Base-by-base conservation (phyloP, 2,329 filamentous ascomycete genomes). In the Cordyceps farinosa region DNA sequence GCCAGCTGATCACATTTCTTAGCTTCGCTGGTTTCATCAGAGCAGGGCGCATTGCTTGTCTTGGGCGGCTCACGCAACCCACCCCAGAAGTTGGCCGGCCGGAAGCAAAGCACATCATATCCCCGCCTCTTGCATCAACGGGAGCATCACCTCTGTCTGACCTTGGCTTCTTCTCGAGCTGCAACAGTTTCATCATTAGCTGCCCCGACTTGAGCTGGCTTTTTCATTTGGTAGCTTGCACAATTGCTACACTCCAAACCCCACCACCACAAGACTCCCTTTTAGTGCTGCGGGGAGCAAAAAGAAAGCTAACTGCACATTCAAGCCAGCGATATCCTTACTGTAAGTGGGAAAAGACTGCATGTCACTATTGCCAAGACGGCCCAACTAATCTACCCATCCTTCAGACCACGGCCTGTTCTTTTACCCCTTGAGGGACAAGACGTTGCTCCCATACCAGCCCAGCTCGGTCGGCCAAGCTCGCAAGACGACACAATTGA, bases 81-180 rank as follows among this genome's bases (percentile, higher is more conserved):
- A 55, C 32, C 40, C 51, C 48, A 11, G 48, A 45, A 61, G 38
- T 61, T 61, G 30, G 29, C 50, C 27, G 54, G 38, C 40, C 13
- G n/a, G 32, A n/a, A 22, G 45, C 9, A 34, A 10, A 61, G 58
- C 50, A 61, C 59, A 55, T 61, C 59, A 61, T 61, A 45, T 27
- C 51, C 50, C 51, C 59, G 51, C 59, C 40, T 54, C 59, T 61
- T 61, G 59, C 59, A 61, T 61, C 59, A 61, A 29, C 58, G 29
- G 30, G 5, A 51, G 45, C 56, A 32, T 42, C 56, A 6, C 38
- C 22, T 38, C 45, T 50, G 44, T 54, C 51, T 30, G 22, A 15
- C 2, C 27, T 10, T 30, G 53, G 38, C 36, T 45, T 6, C 10
- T 45, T 34, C 40, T 11, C 44, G n/a, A 44, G 17, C 54, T 45